phyloP scores from a whole-genome alignment of 202 grass and related monocot genomes.

The Schoenoplectus tabernaemontani region DNA sequence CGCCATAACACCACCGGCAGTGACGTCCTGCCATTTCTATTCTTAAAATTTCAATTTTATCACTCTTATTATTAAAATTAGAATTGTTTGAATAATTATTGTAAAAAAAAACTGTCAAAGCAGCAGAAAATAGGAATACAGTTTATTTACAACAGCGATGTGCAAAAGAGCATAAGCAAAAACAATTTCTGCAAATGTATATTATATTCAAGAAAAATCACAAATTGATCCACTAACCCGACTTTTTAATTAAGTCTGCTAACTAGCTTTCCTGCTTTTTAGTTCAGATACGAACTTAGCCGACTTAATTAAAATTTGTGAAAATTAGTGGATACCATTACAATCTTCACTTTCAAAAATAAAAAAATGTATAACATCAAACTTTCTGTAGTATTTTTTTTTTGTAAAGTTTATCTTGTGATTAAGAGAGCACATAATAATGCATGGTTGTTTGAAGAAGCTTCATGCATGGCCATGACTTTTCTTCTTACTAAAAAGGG shows the following conservation, averaged over 20 bases:
- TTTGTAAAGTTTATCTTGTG: background rate
- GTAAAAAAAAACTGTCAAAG: too few species aligned
- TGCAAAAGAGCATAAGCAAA: background rate
- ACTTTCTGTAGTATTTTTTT: background rate
- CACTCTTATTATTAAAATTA: too few species aligned
- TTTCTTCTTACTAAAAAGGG: conserved; percentile 64
- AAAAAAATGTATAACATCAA: background rate
- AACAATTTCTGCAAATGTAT: background rate
- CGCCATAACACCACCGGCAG: too few species aligned
- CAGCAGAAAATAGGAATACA: too few species aligned
- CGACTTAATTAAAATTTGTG: conserved; percentile 6
- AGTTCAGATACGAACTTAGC: background rate
- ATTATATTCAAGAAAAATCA: background rate
- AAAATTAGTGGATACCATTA: conserved; percentile 3
- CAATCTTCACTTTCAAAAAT: background rate
- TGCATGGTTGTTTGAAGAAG: background rate
- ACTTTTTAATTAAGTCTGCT: background rate
- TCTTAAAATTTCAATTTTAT: too few species aligned
- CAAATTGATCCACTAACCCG: background rate
- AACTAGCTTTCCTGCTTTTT: background rate
- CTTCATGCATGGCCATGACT: conserved; percentile 9
- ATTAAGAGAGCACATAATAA: background rate
- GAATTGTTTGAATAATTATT: too few species aligned
- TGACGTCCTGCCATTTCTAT: too few species aligned
- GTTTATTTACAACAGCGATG: too few species aligned